Evolutionary conservation across 352 stramenopile species (phyloP).

Genomic region (Phytophthora capsici): DNA sequence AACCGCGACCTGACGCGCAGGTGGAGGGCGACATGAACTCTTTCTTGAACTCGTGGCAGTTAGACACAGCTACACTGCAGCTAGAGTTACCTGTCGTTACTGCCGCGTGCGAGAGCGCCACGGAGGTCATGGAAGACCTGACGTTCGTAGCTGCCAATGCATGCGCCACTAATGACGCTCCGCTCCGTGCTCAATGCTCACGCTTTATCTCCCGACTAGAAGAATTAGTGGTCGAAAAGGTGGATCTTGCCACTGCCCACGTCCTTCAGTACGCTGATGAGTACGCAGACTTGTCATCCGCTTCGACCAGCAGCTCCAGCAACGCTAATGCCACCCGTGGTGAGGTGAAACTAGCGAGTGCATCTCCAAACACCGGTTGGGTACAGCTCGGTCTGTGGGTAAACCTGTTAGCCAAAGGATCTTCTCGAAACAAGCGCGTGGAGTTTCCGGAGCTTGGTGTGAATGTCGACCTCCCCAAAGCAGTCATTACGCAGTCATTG

Average conservation of each 20-base stretch:
- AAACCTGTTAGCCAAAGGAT: slow-evolving; percentile 77
- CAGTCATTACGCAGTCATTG: slow-evolving; percentile 79
- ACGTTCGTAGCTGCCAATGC: slow-evolving; percentile 62
- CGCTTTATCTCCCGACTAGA: slow-evolving; percentile 62
- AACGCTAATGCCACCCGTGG: slow-evolving; percentile 43
- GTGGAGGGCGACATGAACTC: slow-evolving; percentile 84
- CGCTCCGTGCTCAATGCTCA: slow-evolving; percentile 45
- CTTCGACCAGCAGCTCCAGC: slow-evolving; percentile 16
- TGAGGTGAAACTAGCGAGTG: slow-evolving; percentile 74
- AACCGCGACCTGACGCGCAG: slow-evolving; percentile 68
- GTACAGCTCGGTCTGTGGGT: slow-evolving; percentile 76
- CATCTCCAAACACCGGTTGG: slow-evolving; percentile 38
- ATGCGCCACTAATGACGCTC: slow-evolving; percentile 56
- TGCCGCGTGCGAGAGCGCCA: slow-evolving; percentile 57
- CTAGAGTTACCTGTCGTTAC: slow-evolving; percentile 45
- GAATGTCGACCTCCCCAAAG: slow-evolving; percentile 79
- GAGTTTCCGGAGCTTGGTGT: slow-evolving; percentile 74
- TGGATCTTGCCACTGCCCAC: slow-evolving; percentile 67
- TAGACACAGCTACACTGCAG: slow-evolving; percentile 59
- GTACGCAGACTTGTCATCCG: slow-evolving; percentile 55
- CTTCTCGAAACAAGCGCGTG: slow-evolving; percentile 76
- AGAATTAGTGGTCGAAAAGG: slow-evolving; percentile 63
- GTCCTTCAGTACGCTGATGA: slow-evolving; percentile 80
- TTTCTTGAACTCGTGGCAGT: slow-evolving; percentile 80
- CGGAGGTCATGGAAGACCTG: slow-evolving; percentile 68